Percentiles rank a stretch among this genome's conserved stretches.
Conservation (phyloP, 2,329 filamentous ascomycete species). For the Lecanoromycetidae sp. region DNA sequence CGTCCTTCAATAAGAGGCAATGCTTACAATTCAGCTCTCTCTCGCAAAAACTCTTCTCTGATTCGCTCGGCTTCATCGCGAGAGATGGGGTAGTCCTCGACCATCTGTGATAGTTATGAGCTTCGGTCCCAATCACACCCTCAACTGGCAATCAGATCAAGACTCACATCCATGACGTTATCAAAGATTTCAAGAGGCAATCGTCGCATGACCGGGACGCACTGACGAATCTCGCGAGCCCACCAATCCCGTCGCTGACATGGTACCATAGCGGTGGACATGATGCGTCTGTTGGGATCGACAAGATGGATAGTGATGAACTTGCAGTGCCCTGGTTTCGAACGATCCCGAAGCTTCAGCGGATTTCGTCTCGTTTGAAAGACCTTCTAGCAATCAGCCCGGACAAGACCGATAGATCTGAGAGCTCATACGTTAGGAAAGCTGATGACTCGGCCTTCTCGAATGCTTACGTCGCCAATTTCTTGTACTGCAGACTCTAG, state of each 20-base stretch:
- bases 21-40: too few relatives aligned
- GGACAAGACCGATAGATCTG: too few relatives aligned
- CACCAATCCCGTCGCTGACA: slow-evolving; percentile 40
- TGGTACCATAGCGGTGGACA: slow-evolving; percentile 40
- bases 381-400: too few relatives aligned
- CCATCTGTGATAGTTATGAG: too few relatives aligned
- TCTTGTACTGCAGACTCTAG: slow-evolving; percentile 28
- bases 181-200: slow-evolving; percentile 21
- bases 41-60: too few relatives aligned
- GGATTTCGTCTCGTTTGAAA: slow-evolving; percentile 8
- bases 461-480: slow-evolving; percentile 38
- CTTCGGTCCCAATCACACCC: too few relatives aligned
- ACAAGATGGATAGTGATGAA: slow-evolving; percentile 48
- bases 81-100: too few relatives aligned
- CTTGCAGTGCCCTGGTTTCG: slow-evolving; percentile 42
- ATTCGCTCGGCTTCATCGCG: too few relatives aligned
- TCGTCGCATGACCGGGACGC: slow-evolving; percentile 8
- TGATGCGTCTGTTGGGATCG: slow-evolving; percentile 41
- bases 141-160: too few relatives aligned
- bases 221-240: slow-evolving; percentile 17
- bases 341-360: slow-evolving; percentile 27
- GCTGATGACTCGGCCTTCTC: slow-evolving; percentile 39
- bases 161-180: slow-evolving; percentile 20
- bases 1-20: too few relatives aligned
- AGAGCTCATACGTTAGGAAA: too few relatives aligned